These are phyloP conservation scores for Penicillium sp. DNA, from an alignment of 2,329 filamentous ascomycete genomes.

Conservation along the genomic window DNA sequence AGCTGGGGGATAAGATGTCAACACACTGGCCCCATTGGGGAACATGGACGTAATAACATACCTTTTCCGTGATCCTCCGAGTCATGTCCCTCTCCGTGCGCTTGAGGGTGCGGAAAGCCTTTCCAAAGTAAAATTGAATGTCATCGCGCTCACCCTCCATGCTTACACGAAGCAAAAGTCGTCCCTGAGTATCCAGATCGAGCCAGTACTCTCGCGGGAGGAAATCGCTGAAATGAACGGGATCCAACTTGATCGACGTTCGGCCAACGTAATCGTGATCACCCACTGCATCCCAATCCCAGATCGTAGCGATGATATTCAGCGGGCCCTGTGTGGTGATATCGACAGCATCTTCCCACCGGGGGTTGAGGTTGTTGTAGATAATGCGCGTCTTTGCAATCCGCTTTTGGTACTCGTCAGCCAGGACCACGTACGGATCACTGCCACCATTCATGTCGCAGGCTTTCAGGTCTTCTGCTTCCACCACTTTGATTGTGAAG, in stretches of 20 bases:
- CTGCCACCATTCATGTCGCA: slow-evolving; percentile 93
- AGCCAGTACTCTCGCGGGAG: slow-evolving; percentile 96
- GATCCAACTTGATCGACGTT: slow-evolving; percentile 97
- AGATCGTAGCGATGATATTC: slow-evolving; percentile 94
- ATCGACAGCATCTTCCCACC: slow-evolving; percentile 97
- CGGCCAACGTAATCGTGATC: slow-evolving; percentile 97
- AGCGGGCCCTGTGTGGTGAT: slow-evolving; percentile 89
- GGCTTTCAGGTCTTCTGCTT: slow-evolving; percentile 96
- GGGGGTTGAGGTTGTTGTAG: slow-evolving; percentile 84
- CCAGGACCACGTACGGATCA: slow-evolving; percentile 94
- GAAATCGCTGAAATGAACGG: slow-evolving; percentile 95
- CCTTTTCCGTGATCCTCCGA: slow-evolving; percentile 96
- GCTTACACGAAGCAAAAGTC: slow-evolving; percentile 84
- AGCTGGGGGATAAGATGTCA: slow-evolving; percentile 57
- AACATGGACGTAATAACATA: slow-evolving; percentile 42
- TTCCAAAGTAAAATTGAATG: slow-evolving; percentile 98
- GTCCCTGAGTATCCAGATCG: slow-evolving; percentile 91
- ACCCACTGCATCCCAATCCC: slow-evolving; percentile 97
- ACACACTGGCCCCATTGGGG: not conserved
- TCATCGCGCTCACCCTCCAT: slow-evolving; percentile 99
- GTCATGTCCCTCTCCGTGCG: slow-evolving; percentile 98
- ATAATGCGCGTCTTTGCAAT: slow-evolving; percentile 93
- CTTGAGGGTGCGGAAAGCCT: slow-evolving; percentile 92
- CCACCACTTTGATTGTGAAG: slow-evolving; percentile 98
- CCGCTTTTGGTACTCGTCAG: slow-evolving; percentile 96